Evolutionary conservation across 208 protist genomes (phyloP).

Genomic region (Spironucleus salmonicida): DNA sequence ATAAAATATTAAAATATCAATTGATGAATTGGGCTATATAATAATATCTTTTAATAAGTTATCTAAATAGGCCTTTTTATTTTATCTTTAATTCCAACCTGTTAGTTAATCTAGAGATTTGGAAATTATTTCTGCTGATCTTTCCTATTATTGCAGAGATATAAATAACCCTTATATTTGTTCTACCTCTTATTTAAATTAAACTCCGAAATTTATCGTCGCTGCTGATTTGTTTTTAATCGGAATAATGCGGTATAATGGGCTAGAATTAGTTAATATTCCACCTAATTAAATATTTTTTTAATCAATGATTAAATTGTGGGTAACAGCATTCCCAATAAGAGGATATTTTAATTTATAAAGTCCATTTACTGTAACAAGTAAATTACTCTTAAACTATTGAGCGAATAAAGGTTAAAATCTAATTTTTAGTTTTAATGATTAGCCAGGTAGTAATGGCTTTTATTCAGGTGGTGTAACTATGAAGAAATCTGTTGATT

Average conservation of each 20-base stretch:
- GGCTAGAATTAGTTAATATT: neutral
- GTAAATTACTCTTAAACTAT: neutral
- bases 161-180: too few relatives aligned
- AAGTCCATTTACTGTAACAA: constrained; percentile 13
- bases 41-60: neutral
- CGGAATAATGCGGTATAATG: neutral
- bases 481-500: constrained; percentile 9
- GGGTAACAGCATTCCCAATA: neutral
- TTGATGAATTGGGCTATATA: neutral
- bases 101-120: too few relatives aligned
- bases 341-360: constrained; percentile 23
- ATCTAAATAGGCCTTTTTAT: constrained; percentile 9
- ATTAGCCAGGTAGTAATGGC: neutral
- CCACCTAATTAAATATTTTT: neutral
- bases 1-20: neutral
- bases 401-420: constrained; percentile 3
- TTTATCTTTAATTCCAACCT: neutral
- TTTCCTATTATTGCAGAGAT: too few relatives aligned
- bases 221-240: neutral
- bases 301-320: neutral
- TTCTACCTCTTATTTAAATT: neutral
- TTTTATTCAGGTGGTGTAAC: neutral
- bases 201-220: neutral
- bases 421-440: neutral
- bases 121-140: too few relatives aligned